Evolutionary conservation across 306 rosid species (phyloP).

Genomic region (Geum urbanum): DNA sequence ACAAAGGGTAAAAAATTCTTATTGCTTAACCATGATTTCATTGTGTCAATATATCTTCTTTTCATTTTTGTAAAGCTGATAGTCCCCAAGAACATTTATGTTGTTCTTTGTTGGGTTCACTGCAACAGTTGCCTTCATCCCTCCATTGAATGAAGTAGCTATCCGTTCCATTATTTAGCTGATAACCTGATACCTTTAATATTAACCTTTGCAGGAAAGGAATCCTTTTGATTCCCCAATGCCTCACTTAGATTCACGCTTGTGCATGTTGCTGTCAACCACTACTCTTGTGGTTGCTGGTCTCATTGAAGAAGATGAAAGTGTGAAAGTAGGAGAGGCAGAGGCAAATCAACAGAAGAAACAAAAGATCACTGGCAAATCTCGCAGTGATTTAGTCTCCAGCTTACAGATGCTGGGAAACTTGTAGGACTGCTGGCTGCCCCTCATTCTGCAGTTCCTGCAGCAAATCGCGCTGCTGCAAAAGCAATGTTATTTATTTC

Average conservation of each 20-base stretch:
- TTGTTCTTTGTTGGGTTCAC: background rate
- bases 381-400: constrained; percentile 56
- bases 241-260: constrained; percentile 82
- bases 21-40: background rate
- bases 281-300: constrained; percentile 68
- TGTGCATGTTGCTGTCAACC: constrained; percentile 77
- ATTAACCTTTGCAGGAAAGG: constrained; percentile 59
- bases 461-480: constrained; percentile 83
- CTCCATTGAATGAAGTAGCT: background rate
- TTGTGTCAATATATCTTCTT: background rate
- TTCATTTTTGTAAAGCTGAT: background rate
- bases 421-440: constrained; percentile 74
- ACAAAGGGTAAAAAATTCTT: constrained; percentile 55
- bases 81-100: background rate
- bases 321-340: constrained; percentile 38
- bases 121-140: background rate
- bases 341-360: constrained; percentile 57
- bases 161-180: background rate
- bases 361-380: constrained; percentile 47
- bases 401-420: constrained; percentile 84
- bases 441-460: constrained; percentile 58
- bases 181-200: background rate
- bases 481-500: constrained; percentile 80
- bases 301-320: constrained; percentile 83
- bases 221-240: constrained; percentile 88